Conservation (phyloP, 306 rosid species). For the Glycine tomentella region DNA sequence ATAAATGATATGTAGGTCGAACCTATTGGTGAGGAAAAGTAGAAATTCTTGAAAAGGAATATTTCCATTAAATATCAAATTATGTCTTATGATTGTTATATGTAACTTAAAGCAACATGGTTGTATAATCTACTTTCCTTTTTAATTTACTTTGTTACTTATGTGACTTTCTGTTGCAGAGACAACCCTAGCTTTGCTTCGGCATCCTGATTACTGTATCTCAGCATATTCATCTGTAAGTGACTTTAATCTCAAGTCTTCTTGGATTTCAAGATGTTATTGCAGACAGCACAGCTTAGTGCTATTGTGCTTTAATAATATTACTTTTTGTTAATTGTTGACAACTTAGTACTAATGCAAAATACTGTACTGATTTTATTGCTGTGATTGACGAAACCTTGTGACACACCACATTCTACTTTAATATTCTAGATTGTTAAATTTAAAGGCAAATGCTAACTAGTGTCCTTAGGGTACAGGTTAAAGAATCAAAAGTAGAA, state of each 20-base stretch:
- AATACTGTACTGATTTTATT: too few relatives aligned
- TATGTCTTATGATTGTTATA: background rate
- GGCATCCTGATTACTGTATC: slow-evolving; percentile 94
- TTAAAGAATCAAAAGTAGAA: too few relatives aligned
- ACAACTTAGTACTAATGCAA: too few relatives aligned
- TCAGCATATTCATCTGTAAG: slow-evolving; percentile 94
- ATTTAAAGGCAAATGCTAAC: too few relatives aligned
- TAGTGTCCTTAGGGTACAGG: too few relatives aligned
- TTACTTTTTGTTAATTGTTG: too few relatives aligned
- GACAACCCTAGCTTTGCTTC: slow-evolving; percentile 90
- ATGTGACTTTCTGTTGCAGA: slow-evolving; percentile 60
- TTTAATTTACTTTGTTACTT: slow-evolving; percentile 39
- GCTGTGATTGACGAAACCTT: too few relatives aligned
- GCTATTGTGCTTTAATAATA: too few relatives aligned
- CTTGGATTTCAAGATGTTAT: slow-evolving; percentile 31
- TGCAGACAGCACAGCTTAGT: background rate
- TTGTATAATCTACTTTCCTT: background rate
- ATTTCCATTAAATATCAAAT: slow-evolving; percentile 20
- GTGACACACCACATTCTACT: too few relatives aligned
- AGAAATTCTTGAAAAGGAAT: slow-evolving; percentile 30
- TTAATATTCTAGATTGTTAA: too few relatives aligned
- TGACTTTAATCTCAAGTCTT: slow-evolving; percentile 42
- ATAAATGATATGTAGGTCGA: slow-evolving; percentile 11
- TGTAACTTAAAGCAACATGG: background rate
- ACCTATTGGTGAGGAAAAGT: slow-evolving; percentile 13